Base-by-base conservation (phyloP, 805 yeast species). In the Cyberlindnera suaveolens region DNA sequence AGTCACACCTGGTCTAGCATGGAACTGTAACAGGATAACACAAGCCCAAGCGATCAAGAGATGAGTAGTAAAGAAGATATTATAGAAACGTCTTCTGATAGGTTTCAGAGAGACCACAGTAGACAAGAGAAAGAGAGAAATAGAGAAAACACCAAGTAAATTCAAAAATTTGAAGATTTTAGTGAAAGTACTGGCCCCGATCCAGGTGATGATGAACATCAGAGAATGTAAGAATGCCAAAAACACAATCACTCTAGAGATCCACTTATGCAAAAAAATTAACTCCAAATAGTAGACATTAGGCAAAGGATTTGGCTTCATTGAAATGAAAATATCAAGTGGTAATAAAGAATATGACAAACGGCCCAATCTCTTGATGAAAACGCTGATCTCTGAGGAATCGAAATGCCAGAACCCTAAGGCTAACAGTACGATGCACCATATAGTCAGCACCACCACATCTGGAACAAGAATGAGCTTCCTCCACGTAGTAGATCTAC, bases 1-100 rank as follows among this genome's bases (percentile, higher is more conserved):
- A 1, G 64, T 52, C 1, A 82, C 85, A 1, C 81, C 80, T 0
- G 91, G 91, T 47, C 91, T 71, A 1, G 93, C 85, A 61, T 85
- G 95, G 40, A 74, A 64, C 1, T 70, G 67, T 5, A 77, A 68
- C 19, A 77, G 50, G 1, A 68, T 50, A 5, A 80, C 60, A 42
- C 74, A 67, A 1, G 63, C 27, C 62, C 76, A 64, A 8, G 77
- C 69, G 3, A 77, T 66, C 4, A 75, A 31, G 41, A 78, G 73
- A 58, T 85, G 95, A 16, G 70, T 48, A 2, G 76, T 38, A 56
- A 80, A 84, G 54, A 85, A 85, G 1, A 63, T 46, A 16, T 62
- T 62, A 58, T 85, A 85, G 42, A 63, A 57, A 19, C 60, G 56
- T 40, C 74, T 57, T 55, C 93, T 67, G 14, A 82, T 44, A 4